These are phyloP conservation scores for Brasilioporus rufonigricans DNA, from an alignment of 768 basidiomycete genomes.

Conservation along the genomic window DNA sequence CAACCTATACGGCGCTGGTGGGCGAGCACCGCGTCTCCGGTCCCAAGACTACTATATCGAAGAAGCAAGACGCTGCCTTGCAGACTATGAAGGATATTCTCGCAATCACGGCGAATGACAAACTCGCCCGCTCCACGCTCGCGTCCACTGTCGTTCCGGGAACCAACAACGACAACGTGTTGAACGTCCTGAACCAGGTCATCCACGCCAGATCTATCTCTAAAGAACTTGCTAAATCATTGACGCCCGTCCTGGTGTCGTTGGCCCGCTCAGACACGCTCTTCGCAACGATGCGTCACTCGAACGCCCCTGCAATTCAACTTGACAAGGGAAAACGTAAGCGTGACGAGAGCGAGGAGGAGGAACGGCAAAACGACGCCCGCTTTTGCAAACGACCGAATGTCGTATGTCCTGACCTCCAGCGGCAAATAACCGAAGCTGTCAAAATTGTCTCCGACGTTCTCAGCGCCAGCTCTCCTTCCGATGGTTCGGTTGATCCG, in stretches of 20 bases:
- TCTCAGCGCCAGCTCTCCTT: conserved; percentile 36
- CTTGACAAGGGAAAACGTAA: conserved; percentile 77
- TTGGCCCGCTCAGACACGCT: conserved; percentile 64
- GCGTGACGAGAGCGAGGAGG: conserved; percentile 49
- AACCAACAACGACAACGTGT: conserved; percentile 42
- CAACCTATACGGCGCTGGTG: background rate
- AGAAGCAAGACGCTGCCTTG: conserved; percentile 58
- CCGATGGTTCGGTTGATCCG: conserved; percentile 49
- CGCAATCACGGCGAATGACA: conserved; percentile 52
- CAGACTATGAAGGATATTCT: conserved; percentile 65
- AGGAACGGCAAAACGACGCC: conserved; percentile 25
- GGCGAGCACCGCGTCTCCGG: conserved; percentile 10
- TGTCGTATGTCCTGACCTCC: conserved; percentile 45
- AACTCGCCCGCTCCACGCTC: conserved; percentile 54
- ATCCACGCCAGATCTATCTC: conserved; percentile 47
- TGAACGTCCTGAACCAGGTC: conserved; percentile 53
- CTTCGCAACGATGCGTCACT: conserved; percentile 63
- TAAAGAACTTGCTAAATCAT: conserved; percentile 50
- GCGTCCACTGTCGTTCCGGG: conserved; percentile 50
- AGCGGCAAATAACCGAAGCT: conserved; percentile 58
- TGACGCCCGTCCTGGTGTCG: conserved; percentile 62
- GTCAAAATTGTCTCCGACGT: conserved; percentile 54
- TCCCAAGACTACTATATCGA: conserved; percentile 25
- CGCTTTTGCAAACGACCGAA: conserved; percentile 46
- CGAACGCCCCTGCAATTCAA: conserved; percentile 58